Conservation (phyloP, 139 green algal genomes). For the Chlorella ohadii region DNA sequence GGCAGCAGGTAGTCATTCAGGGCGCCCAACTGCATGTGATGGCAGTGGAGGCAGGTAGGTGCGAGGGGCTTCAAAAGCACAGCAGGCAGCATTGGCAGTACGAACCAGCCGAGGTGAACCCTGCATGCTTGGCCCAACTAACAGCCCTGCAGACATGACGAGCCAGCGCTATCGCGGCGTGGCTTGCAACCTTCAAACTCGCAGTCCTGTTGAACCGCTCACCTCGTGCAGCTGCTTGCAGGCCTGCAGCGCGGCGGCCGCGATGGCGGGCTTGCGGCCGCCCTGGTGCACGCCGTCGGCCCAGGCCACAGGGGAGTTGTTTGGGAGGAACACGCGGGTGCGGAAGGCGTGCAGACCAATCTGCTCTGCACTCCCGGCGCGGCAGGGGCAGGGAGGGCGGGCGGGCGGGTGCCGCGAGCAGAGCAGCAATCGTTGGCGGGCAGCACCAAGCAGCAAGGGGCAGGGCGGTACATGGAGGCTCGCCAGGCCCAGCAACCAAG, state of each 20-base stretch:
- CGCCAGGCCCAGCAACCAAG: too few relatives aligned
- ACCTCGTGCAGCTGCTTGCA: conserved; percentile 56
- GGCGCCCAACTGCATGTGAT: conserved; percentile 30
- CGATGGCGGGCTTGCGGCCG: conserved; percentile 28
- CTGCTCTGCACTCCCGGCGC: conserved; percentile 8
- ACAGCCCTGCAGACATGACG: too few relatives aligned
- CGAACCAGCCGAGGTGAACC: too few relatives aligned
- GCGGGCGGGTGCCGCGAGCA: not conserved
- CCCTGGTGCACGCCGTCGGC: conserved; percentile 33
- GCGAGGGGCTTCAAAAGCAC: too few relatives aligned
- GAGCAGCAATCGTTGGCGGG: not conserved
- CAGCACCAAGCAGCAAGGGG: not conserved
- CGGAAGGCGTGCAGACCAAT: not conserved
- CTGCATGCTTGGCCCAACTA: too few relatives aligned
- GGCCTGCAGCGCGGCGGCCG: conserved; percentile 49
- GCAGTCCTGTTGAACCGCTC: too few relatives aligned
- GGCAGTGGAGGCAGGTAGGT: not conserved
- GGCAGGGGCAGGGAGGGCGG: conserved; percentile 3
- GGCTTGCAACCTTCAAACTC: too few relatives aligned
- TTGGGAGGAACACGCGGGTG: conserved; percentile 43
- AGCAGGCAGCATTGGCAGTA: too few relatives aligned
- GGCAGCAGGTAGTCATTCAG: conserved; percentile 57
- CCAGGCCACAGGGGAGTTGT: conserved; percentile 47
- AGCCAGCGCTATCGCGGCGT: too few relatives aligned
- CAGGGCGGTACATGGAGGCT: too few relatives aligned